phyloP scores from a whole-genome alignment of 139 green algal genomes.

The Parachlorella kessleri region DNA sequence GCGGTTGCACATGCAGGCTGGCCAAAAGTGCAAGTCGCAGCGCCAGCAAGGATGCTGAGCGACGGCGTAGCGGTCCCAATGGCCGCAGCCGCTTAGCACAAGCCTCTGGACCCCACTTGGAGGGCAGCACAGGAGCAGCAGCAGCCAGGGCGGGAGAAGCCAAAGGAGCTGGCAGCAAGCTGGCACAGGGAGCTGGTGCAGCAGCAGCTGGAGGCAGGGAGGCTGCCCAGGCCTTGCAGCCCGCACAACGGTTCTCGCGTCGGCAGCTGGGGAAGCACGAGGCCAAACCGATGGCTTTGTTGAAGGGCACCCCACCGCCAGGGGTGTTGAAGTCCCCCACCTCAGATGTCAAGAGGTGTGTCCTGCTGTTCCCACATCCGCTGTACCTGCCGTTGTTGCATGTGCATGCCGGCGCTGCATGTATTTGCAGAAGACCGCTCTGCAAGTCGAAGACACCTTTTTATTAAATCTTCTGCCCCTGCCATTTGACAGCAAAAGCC shows the following conservation, averaged over 20 bases:
- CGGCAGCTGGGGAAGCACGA: constrained; percentile 28
- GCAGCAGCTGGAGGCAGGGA: neutral
- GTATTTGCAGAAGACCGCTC: too few species aligned
- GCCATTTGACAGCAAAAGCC: too few species aligned
- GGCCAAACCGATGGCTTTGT: constrained; percentile 34
- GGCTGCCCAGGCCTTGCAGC: neutral
- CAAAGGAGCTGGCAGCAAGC: too few species aligned
- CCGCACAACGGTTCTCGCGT: constrained; percentile 34
- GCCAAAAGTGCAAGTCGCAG: constrained; percentile 1
- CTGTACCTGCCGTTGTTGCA: too few species aligned
- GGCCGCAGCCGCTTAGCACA: too few species aligned
- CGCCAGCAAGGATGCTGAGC: neutral
- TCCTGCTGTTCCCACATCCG: too few species aligned
- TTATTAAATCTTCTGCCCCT: too few species aligned
- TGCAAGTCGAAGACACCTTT: too few species aligned
- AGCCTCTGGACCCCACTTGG: neutral
- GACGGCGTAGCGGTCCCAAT: neutral
- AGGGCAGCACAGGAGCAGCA: neutral
- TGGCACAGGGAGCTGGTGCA: constrained; percentile 10
- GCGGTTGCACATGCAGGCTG: neutral
- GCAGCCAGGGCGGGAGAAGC: too few species aligned
- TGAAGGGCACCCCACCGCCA: constrained; percentile 37
- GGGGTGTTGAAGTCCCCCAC: too few species aligned
- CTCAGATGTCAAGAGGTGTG: too few species aligned
- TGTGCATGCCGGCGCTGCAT: too few species aligned